Evolutionary conservation across 345 rosid species (phyloP), one percentile per base, ranked within the genome.

Genomic region (Garcia nutans): DNA sequence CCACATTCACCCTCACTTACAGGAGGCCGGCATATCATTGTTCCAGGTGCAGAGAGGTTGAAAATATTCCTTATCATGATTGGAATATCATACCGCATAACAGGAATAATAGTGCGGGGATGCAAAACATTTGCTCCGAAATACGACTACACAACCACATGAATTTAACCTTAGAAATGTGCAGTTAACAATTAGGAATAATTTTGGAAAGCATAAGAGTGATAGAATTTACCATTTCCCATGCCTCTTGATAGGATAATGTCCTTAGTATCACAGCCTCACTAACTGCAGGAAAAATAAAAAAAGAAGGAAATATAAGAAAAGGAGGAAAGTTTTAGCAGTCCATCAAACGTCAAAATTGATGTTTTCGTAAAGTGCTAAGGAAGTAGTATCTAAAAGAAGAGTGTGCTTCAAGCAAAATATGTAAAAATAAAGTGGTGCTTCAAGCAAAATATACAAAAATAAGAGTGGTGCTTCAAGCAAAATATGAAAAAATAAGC

Each of bases 111-210:
- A 74, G 98, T 96, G 20, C 99, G 97, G 33, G 99, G 99, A 86
- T 96, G 99, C 75, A 96, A 86, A 79, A 96, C 97, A 84, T 96
- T 93, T 47, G 99, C 99, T 71, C 98, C 98, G 80, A 96, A 96
- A 76, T 96, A 96, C 47, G 99, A 96, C 99, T 96, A 96, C 90
- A 83, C n/a, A 64, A 41, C 47, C 52, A 89, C 69, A 81, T 61
- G 71, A 82, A 72, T 8, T 20, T 70, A 42, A 68, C 15, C 45
- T 85, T 80, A 79, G 76, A 72, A 75, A 65, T 16, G 61, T 69
- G 56, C 60, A 42, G 15, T 41, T 67, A 44, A 24, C 42, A 65
- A 47, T 71, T 76, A 33, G 52, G 73, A 65, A 49, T 41, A 76
- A 82, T 59, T 62, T 50, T 65, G 77, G 50, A 61, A 68, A 54